phyloP scores from a whole-genome alignment of 345 rosid genomes.

The Gossypium turneri region DNA sequence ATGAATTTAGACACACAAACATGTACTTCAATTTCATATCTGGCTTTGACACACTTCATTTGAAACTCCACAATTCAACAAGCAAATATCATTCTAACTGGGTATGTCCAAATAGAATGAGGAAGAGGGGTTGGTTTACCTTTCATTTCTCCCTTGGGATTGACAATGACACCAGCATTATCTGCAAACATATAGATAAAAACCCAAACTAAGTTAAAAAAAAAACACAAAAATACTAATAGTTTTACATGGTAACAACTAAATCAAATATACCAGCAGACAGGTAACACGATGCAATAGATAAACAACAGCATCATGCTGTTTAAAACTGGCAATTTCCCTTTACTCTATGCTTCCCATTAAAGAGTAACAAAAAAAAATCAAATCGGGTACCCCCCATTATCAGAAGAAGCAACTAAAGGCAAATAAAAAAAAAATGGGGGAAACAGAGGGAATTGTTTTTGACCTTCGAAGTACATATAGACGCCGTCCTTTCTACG shows the following conservation, averaged over 20 bases:
- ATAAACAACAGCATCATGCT: conserved; percentile 22
- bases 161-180: conserved; percentile 66
- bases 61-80: not conserved
- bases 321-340: conserved; percentile 27
- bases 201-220: not conserved
- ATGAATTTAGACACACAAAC: not conserved
- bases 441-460: not conserved
- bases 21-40: no score
- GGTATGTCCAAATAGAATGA: not conserved
- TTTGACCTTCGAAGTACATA: conserved; percentile 93
- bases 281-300: conserved; percentile 31
- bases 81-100: not conserved
- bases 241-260: not conserved
- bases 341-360: conserved; percentile 25
- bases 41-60: not conserved
- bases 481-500: conserved; percentile 97
- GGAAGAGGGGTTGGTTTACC: conserved; percentile 20
- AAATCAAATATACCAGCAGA: conserved; percentile 24
- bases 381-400: conserved; percentile 8
- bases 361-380: not conserved
- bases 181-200: conserved; percentile 28
- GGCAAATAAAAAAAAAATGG: not conserved
- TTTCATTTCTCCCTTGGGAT: conserved; percentile 68
- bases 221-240: not conserved
- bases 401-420: conserved; percentile 20